Conservation (phyloP, 805 yeast species). For the Cyberlindnera xishuangbannaensis region DNA sequence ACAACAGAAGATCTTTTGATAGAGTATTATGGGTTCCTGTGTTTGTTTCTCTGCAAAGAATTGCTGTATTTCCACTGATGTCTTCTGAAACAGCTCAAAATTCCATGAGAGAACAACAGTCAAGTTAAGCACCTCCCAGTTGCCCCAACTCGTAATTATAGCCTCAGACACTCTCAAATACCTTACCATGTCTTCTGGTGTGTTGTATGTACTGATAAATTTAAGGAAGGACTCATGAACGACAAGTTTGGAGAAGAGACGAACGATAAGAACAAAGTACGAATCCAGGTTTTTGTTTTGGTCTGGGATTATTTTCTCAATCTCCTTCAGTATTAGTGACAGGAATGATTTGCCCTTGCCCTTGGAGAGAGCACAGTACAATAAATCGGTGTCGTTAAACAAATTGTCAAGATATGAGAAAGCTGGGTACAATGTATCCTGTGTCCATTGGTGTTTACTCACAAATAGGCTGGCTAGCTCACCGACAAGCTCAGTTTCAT, state of each 20-base stretch:
- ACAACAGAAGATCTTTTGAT: constrained; percentile 24
- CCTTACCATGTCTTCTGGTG: constrained; percentile 12
- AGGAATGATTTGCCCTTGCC: constrained; percentile 17
- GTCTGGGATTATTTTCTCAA: constrained; percentile 18
- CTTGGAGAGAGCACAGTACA: constrained; percentile 17
- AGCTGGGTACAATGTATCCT: constrained; percentile 6
- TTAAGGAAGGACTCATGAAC: constrained; percentile 32
- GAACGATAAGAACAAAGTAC: constrained; percentile 21
- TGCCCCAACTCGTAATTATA: constrained; percentile 30
- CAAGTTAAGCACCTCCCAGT: constrained; percentile 33
- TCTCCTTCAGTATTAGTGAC: constrained; percentile 10
- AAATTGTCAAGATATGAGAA: constrained; percentile 14
- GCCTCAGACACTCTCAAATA: constrained; percentile 27
- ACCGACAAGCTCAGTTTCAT: constrained; percentile 4
- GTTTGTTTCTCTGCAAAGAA: constrained; percentile 21
- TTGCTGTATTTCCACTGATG: constrained; percentile 16
- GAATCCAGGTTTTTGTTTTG: constrained; percentile 11
- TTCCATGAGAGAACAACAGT: constrained; percentile 36
- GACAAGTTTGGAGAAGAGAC: constrained; percentile 26
- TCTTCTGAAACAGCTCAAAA: constrained; percentile 26
- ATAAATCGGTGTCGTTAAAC: constrained; percentile 12
- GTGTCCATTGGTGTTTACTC: constrained; percentile 1
- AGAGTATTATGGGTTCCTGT: constrained; percentile 21
- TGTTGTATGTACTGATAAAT: constrained; percentile 21
- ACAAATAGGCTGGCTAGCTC: constrained; percentile 10